Evolutionary conservation across 768 basidiomycete species (phyloP).

Genomic region (Termitomyces bulborhizus): DNA sequence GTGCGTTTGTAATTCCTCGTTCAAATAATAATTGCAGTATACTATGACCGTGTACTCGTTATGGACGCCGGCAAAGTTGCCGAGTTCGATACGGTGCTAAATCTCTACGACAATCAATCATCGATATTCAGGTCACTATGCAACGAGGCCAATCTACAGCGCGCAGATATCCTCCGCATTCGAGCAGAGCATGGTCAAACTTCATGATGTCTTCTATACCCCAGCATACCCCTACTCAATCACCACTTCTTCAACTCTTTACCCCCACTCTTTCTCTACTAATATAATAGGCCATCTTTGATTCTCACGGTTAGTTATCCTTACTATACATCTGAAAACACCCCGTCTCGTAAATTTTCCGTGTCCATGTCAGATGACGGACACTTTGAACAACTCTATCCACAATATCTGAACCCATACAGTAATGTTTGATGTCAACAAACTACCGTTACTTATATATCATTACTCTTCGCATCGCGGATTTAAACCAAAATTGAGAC

Average conservation of each 20-base stretch:
- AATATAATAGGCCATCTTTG: background rate
- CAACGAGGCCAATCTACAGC: constrained; percentile 52
- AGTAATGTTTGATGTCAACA: background rate
- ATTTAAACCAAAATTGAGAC: no score
- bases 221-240: background rate
- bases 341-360: background rate
- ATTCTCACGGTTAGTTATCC: no score
- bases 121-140: constrained; percentile 71
- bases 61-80: constrained; percentile 66
- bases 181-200: constrained; percentile 23
- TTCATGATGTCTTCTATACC: background rate
- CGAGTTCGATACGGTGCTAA: constrained; percentile 70
- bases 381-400: background rate
- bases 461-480: no score
- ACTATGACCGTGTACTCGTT: constrained; percentile 67
- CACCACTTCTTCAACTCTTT: background rate
- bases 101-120: constrained; percentile 50
- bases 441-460: background rate
- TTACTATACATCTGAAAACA: background rate
- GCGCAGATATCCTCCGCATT: constrained; percentile 53
- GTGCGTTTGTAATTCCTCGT: background rate
- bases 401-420: background rate
- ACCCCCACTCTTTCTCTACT: background rate
- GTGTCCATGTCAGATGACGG: background rate
- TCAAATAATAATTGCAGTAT: constrained; percentile 24